Percentiles rank a stretch among this genome's conserved stretches.
Conservation (phyloP, 208 protist species). For the Crithidia mellificae region DNA sequence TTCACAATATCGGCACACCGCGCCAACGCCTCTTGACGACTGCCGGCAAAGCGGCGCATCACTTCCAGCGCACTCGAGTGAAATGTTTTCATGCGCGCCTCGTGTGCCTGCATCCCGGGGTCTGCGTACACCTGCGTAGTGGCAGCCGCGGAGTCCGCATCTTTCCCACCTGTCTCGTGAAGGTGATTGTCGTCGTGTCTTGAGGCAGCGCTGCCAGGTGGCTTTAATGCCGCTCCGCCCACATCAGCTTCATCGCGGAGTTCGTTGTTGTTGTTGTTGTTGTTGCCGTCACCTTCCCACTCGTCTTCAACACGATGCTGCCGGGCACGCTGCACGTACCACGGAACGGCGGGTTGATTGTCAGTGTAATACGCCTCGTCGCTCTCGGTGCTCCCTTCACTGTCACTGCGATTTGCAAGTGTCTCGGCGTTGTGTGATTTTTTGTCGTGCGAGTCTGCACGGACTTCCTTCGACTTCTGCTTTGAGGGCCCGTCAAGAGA, state of each 20-base stretch:
- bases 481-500: not conserved
- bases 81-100: slow-evolving; percentile 63
- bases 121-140: slow-evolving; percentile 16
- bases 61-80: slow-evolving; percentile 75
- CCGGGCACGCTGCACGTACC: not conserved
- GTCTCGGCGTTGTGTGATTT: not conserved
- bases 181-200: too few species aligned
- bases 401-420: not conserved
- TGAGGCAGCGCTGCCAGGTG: too few species aligned
- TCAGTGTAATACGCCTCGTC: not conserved
- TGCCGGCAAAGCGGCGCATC: slow-evolving; percentile 69
- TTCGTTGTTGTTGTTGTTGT: not conserved
- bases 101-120: slow-evolving; percentile 38
- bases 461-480: not conserved
- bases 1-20: slow-evolving; percentile 73
- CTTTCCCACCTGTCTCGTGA: not conserved
- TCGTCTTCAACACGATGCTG: too few species aligned
- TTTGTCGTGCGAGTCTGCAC: too few species aligned
- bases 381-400: not conserved
- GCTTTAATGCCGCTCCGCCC: too few species aligned
- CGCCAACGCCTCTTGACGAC: slow-evolving; percentile 72
- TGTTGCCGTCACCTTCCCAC: too few species aligned
- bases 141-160: not conserved
- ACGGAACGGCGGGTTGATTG: not conserved
- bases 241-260: not conserved